phyloP scores from a whole-genome alignment of 1,284 basidiomycete species.

The Naganishia sp. region DNA sequence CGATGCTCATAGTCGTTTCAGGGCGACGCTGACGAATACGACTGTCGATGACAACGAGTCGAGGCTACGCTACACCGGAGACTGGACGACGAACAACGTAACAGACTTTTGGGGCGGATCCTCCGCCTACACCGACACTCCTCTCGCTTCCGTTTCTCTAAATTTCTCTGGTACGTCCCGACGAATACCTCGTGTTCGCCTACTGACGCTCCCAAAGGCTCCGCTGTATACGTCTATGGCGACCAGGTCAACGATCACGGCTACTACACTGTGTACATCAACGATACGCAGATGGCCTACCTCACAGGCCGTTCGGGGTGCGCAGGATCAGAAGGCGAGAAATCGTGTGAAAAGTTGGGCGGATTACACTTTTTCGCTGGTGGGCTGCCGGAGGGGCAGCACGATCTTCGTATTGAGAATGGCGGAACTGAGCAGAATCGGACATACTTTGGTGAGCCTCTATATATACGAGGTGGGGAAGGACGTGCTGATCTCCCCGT shows the following conservation, averaged over 20 bases:
- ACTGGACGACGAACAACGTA: slow-evolving; percentile 50
- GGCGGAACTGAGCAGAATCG: slow-evolving; percentile 39
- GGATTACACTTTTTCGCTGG: slow-evolving; percentile 47
- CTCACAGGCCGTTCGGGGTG: slow-evolving; percentile 50
- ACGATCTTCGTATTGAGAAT: slow-evolving; percentile 48
- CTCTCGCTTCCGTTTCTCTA: slow-evolving; percentile 43
- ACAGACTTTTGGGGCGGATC: slow-evolving; percentile 45
- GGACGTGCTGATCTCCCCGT: neutral
- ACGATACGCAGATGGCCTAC: slow-evolving; percentile 41
- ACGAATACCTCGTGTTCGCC: neutral
- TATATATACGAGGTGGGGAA: neutral
- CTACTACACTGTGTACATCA: slow-evolving; percentile 47
- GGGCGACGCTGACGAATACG: slow-evolving; percentile 45
- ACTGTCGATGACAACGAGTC: slow-evolving; percentile 47
- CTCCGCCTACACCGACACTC: slow-evolving; percentile 45
- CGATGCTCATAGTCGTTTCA: slow-evolving; percentile 28
- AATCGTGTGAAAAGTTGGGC: slow-evolving; percentile 52
- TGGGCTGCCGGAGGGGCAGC: slow-evolving; percentile 42
- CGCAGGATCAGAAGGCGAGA: slow-evolving; percentile 40
- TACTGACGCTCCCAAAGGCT: slow-evolving; percentile 37
- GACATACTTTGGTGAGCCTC: slow-evolving; percentile 51
- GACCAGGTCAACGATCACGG: slow-evolving; percentile 56
- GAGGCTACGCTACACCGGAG: slow-evolving; percentile 44
- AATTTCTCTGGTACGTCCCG: slow-evolving; percentile 42
- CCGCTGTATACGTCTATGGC: slow-evolving; percentile 53